These are phyloP conservation scores for Macaranga tanarius DNA, from an alignment of 441 rosid species.

Conservation along the genomic window DNA sequence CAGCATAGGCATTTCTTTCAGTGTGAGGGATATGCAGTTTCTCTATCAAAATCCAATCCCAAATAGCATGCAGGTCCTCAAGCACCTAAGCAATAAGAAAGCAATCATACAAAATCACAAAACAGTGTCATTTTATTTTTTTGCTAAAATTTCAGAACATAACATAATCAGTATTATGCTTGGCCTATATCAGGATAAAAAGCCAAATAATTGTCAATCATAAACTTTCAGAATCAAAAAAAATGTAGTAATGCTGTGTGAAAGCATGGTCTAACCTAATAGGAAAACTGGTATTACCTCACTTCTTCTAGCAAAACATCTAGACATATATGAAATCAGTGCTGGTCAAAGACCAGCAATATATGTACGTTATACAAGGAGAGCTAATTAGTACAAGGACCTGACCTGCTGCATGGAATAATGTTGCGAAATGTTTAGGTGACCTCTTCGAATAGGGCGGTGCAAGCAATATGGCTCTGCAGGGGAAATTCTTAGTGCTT, in stretches of 20 bases:
- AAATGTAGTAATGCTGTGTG: neutral
- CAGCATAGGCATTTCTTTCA: slow-evolving; percentile 69
- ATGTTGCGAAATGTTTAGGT: slow-evolving; percentile 76
- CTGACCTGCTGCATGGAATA: slow-evolving; percentile 85
- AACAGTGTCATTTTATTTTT: neutral
- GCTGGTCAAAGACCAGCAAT: neutral
- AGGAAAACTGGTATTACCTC: neutral
- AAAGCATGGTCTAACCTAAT: neutral
- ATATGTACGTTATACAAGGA: neutral
- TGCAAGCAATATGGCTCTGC: slow-evolving; percentile 70
- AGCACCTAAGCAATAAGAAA: slow-evolving; percentile 52
- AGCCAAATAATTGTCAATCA: neutral
- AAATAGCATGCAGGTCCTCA: slow-evolving; percentile 79
- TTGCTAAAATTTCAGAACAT: slow-evolving; percentile 17
- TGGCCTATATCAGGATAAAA: slow-evolving; percentile 2
- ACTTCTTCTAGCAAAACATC: slow-evolving; percentile 1
- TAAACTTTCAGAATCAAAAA: neutral
- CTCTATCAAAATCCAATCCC: slow-evolving; percentile 86
- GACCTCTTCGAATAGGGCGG: slow-evolving; percentile 93
- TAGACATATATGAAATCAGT: neutral
- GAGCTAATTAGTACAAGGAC: slow-evolving; percentile 15
- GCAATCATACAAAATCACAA: slow-evolving; percentile 4
- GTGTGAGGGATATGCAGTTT: slow-evolving; percentile 56
- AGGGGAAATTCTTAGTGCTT: slow-evolving; percentile 73
- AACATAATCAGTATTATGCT: neutral